Base-by-base conservation (phyloP, 345 rosid genomes). In the Laguncularia racemosa region DNA sequence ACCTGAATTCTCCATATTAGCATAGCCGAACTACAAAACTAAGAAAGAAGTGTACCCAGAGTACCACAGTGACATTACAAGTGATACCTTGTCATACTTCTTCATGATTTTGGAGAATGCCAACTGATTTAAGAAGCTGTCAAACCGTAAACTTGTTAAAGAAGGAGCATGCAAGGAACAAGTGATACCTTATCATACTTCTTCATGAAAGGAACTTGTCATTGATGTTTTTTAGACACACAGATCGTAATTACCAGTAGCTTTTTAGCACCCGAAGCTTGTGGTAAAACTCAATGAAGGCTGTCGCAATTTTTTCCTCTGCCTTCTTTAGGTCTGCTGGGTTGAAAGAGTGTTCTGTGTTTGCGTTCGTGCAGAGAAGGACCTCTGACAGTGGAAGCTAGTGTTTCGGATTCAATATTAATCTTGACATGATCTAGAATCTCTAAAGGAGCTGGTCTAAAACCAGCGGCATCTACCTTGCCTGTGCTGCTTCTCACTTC, bases 71-170 rank as follows among this genome's bases (percentile, higher is more conserved):
- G 43, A 47, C 18, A 20, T 40, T 48, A 38, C 38, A 14, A 33
- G 11, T 26, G 52, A 58, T 61, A 89, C 95, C 88, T 91, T 88
- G 61, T 87, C 96, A 62, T 91, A 85, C 72, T 87, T 91, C 81
- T 91, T 91, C 84, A 87, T 72, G 60, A 91, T 85, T 76, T 87
- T 87, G 62, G 87, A 83, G 54, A 85, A 76, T 0, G 96, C 96
- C 68, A 85, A 53, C 47, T 77, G 81, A 66, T 87, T 91, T 76
- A 83, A 57, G 64, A 85, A 91, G 60, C 97, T 87, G 67, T 63
- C 15, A 50, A 26, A 26, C 40, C 44, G 59, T 49, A 49, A 46
- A 50, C 20, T 2, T 7, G 52, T 49, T 48, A 57, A n/a, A 46
- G 40, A 50, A 49, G 6, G 40, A 33, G 11, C 40, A 33, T 33